phyloP scores from a whole-genome alignment of 2,329 filamentous ascomycete species.

The Metarhizium rileyi region DNA sequence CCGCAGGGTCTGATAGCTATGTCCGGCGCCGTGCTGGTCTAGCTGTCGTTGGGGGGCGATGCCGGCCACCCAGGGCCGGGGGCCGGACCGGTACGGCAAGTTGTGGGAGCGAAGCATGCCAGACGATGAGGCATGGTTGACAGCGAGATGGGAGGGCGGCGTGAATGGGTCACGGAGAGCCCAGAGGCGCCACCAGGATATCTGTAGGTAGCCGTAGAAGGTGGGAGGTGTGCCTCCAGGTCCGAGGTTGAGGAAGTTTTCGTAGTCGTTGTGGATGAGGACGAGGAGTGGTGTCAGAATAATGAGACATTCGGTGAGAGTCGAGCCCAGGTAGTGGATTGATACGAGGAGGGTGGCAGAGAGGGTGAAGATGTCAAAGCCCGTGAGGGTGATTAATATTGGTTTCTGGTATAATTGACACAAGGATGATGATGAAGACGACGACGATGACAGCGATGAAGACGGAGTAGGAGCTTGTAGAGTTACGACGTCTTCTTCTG shows the following conservation, averaged over 20 bases:
- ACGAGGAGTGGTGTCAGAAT: constrained; percentile 37
- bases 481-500: not conserved
- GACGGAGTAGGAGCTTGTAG: not conserved
- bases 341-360: constrained; percentile 37
- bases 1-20: constrained; percentile 47
- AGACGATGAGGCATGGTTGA: constrained; percentile 34
- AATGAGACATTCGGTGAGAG: constrained; percentile 39
- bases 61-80: constrained; percentile 58
- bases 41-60: constrained; percentile 77
- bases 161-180: constrained; percentile 60
- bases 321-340: constrained; percentile 40
- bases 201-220: constrained; percentile 59
- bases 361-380: constrained; percentile 34
- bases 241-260: constrained; percentile 65
- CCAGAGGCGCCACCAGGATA: constrained; percentile 64
- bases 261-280: constrained; percentile 60
- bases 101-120: constrained; percentile 46
- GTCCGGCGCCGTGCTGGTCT: constrained; percentile 49
- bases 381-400: constrained; percentile 44
- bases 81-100: constrained; percentile 52
- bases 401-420: constrained; percentile 35
- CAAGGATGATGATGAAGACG: not conserved
- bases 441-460: not conserved
- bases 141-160: constrained; percentile 42
- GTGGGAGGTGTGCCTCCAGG: constrained; percentile 74